Evolutionary conservation across 441 rosid species (phyloP), one percentile per base, ranked within the genome.

Genomic region (Gossypium davidsonii): DNA sequence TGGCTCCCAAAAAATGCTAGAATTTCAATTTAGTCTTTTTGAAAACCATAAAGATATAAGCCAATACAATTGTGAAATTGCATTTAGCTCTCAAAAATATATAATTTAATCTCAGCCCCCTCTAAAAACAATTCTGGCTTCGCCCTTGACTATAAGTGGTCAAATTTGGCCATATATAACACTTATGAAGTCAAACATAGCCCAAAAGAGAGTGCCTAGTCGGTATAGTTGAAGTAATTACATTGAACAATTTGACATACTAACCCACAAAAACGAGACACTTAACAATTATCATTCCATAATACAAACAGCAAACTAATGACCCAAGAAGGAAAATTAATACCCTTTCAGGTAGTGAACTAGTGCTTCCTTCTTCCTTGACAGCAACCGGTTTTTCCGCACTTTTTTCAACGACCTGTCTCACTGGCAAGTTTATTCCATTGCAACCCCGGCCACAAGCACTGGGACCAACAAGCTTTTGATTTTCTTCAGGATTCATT

Each of bases 311-410:
- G 42, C 1, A 48, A 49, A 67, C 12, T 67, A 49, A 25, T 46
- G 57, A n/a, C 21, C 21, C 23, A 3, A n/a, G 56, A 25, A 67
- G 58, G 51, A 63, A 79, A 67, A 72, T 58, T 49, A 56, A 55
- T 83, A 88, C 91, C 89, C 83, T 84, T 67, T 88, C 88, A 17
- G 91, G 91, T 78, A 88, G 80, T 42, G 87, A 83, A 69, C 80
- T 78, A 25, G 83, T 73, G 73, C 80, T 78, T 77, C 85, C 86
- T 76, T 88, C 91, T 23, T 87, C 91, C 57, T 84, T 84, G 2
- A 74, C 84, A 49, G 71, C 80, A 25, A 78, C 73, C 77, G 83
- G 72, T 75, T 79, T 85, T 46, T 85, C 87, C 1, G 85, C 89
- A 81, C 83, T 79, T 82, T 70, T 80, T 17, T 82, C 82, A 75